Evolutionary conservation across 108 stramenopile genomes (phyloP).

Genomic region (Licmophora abbreviata): DNA sequence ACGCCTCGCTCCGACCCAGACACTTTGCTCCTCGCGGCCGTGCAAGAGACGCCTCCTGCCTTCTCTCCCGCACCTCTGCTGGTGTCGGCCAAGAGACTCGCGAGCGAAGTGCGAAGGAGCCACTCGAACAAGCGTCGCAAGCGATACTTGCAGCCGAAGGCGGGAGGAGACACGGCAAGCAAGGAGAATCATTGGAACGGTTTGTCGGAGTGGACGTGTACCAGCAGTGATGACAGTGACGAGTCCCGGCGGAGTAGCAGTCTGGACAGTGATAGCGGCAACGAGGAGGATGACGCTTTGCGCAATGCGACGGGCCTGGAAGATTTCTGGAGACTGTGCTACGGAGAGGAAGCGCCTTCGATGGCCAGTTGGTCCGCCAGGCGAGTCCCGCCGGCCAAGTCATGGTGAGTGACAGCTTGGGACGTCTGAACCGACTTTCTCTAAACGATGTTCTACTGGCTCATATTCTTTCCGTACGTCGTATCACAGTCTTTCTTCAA

Average conservation of each 20-base stretch:
- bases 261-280: not conserved
- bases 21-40: too few relatives aligned
- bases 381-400: not conserved
- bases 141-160: too few relatives aligned
- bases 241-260: not conserved
- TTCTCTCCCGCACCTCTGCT: not conserved
- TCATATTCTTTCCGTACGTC: too few relatives aligned
- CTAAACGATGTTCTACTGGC: too few relatives aligned
- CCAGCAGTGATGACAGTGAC: not conserved
- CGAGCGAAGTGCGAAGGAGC: not conserved
- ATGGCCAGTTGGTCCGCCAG: slow-evolving; percentile 3
- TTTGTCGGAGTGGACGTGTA: not conserved
- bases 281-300: slow-evolving; percentile 1
- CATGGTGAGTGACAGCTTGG: not conserved
- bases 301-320: not conserved
- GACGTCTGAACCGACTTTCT: too few relatives aligned
- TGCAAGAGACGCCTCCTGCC: slow-evolving; percentile 1
- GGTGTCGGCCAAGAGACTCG: not conserved
- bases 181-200: not conserved
- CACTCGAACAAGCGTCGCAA: not conserved
- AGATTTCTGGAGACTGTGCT: not conserved
- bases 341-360: too few relatives aligned
- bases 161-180: not conserved
- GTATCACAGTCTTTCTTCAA: too few relatives aligned
- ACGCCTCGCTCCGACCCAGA: too few relatives aligned